phyloP scores from a whole-genome alignment of 306 rosid genomes.

The Quercus bicolor region DNA sequence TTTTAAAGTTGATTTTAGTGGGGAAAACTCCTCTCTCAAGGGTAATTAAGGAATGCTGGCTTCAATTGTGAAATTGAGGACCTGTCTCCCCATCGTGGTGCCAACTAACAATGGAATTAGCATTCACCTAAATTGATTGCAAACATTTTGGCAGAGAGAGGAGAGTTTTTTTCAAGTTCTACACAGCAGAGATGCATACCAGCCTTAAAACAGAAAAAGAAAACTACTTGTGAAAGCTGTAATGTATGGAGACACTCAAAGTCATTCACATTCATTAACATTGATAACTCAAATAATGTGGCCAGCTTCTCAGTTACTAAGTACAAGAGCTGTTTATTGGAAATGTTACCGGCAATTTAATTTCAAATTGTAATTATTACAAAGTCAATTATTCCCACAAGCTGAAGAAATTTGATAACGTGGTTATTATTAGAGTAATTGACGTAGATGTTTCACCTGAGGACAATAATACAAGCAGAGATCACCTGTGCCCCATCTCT shows the following conservation, averaged over 20 bases:
- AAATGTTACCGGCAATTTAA: neutral
- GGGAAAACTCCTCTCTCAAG: neutral
- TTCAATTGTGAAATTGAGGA: neutral
- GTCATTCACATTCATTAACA: neutral
- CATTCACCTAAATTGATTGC: neutral
- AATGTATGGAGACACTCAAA: neutral
- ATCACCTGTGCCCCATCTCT: neutral
- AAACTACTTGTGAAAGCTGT: neutral
- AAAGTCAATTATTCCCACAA: neutral
- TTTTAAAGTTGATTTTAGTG: too few relatives aligned
- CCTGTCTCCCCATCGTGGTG: neutral
- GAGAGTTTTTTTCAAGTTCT: neutral
- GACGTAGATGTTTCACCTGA: neutral
- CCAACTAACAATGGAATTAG: neutral
- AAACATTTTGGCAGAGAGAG: neutral
- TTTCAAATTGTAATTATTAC: neutral
- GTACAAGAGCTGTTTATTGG: neutral
- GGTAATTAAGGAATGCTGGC: neutral
- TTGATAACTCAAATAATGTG: neutral
- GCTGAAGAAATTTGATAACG: neutral
- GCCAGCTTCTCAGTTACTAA: neutral
- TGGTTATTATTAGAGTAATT: neutral
- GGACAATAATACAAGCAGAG: neutral
- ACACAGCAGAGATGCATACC: neutral
- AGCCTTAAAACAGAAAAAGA: neutral